A percentile compares a stretch with the other conserved stretches of the same genome.
Evolutionary conservation across 768 basidiomycete species (phyloP).

Genomic region (Russula ochroleuca): DNA sequence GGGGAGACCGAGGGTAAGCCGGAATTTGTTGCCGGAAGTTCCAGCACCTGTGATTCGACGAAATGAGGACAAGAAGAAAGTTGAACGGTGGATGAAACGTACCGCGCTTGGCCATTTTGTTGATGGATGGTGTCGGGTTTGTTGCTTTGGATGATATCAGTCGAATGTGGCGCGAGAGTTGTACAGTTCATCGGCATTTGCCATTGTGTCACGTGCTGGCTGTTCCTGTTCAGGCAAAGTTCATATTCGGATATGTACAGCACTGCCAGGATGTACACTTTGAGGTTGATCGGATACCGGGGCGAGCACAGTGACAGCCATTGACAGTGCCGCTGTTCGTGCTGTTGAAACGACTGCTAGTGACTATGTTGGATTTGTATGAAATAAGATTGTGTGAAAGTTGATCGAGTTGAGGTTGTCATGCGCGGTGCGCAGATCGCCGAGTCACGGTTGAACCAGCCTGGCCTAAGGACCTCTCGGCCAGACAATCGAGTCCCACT

Average conservation of each 20-base stretch:
- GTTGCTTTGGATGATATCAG: neutral
- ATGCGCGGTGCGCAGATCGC: neutral
- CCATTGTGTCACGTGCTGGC: neutral
- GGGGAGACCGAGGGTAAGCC: slow-evolving; percentile 90
- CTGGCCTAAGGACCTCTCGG: slow-evolving; percentile 4
- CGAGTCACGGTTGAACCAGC: slow-evolving; percentile 15
- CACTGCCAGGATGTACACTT: neutral
- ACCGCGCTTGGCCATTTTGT: slow-evolving; percentile 39
- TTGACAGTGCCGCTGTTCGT: neutral
- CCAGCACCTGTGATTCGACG: slow-evolving; percentile 41
- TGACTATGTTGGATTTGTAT: neutral
- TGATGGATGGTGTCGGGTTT: slow-evolving; percentile 15
- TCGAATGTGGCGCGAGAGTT: slow-evolving; percentile 28
- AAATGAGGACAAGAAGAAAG: neutral
- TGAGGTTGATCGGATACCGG: neutral
- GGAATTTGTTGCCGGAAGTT: slow-evolving; percentile 92
- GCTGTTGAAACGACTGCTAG: neutral
- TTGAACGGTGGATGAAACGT: slow-evolving; percentile 16
- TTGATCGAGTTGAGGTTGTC: neutral
- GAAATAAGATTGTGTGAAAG: slow-evolving; percentile 6
- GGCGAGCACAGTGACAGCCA: no score
- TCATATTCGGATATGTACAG: neutral
- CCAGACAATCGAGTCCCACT: neutral
- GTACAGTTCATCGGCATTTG: slow-evolving; percentile 33
- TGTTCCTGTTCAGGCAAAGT: neutral